These are phyloP conservation scores for Cryphonectria japonica DNA, from an alignment of 2,329 filamentous ascomycete genomes.

Conservation along the genomic window DNA sequence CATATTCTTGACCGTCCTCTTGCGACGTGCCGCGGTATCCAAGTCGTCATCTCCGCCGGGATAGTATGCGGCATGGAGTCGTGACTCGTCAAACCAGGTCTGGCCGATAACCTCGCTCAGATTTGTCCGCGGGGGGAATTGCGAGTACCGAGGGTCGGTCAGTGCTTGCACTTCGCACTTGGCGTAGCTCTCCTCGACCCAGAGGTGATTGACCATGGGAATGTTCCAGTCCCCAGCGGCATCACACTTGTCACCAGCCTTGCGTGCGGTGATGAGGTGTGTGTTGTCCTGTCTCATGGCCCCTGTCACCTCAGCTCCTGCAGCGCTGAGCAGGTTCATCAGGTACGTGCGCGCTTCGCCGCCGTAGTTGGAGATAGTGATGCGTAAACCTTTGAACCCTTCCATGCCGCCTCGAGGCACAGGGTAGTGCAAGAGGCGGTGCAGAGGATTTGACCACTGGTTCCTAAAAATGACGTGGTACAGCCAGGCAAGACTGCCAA, in stretches of 20 bases:
- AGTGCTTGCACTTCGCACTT: slow-evolving; percentile 78
- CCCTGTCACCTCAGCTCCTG: slow-evolving; percentile 89
- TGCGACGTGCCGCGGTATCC: slow-evolving; percentile 49
- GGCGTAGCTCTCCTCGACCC: slow-evolving; percentile 97
- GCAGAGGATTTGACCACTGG: slow-evolving; percentile 83
- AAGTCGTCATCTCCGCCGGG: slow-evolving; percentile 60
- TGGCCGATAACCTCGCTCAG: slow-evolving; percentile 91
- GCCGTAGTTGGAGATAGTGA: slow-evolving; percentile 95
- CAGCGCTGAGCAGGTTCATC: slow-evolving; percentile 84
- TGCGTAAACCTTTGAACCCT: slow-evolving; percentile 75
- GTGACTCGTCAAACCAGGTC: slow-evolving; percentile 72
- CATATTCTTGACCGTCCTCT: slow-evolving; percentile 53
- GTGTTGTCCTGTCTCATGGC: slow-evolving; percentile 96
- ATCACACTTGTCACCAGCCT: slow-evolving; percentile 88
- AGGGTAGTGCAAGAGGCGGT: slow-evolving; percentile 87
- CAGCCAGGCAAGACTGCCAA: slow-evolving; percentile 92
- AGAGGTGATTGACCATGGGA: slow-evolving; percentile 88
- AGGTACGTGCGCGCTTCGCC: slow-evolving; percentile 92
- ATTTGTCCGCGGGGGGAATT: slow-evolving; percentile 89
- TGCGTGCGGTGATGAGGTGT: slow-evolving; percentile 89
- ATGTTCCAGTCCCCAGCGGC: slow-evolving; percentile 93
- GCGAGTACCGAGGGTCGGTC: slow-evolving; percentile 75
- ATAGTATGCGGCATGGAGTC: slow-evolving; percentile 69
- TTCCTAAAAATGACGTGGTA: slow-evolving; percentile 90
- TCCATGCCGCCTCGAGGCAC: slow-evolving; percentile 75